Conservation (phyloP, 2,329 filamentous ascomycete genomes). For the Apiospora sp. region DNA sequence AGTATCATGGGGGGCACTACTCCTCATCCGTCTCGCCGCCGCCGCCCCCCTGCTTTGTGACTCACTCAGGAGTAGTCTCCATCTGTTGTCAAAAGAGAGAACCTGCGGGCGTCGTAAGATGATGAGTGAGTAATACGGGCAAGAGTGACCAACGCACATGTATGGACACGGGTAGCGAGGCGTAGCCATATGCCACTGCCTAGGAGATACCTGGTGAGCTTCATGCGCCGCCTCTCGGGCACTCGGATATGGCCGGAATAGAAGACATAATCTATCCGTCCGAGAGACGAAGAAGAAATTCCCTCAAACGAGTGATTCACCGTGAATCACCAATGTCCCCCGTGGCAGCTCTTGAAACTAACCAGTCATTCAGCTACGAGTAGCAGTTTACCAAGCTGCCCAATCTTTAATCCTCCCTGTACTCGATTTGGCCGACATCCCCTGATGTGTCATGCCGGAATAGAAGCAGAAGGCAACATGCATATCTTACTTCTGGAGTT, state of each 20-base stretch:
- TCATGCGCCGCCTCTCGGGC: not conserved
- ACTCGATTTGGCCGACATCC: not conserved
- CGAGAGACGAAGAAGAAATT: not conserved
- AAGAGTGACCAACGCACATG: not conserved
- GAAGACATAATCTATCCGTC: not conserved
- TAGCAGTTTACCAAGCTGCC: not conserved
- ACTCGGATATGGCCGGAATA: not conserved
- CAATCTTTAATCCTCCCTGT: not conserved
- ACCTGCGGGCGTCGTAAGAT: not conserved
- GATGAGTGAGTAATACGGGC: not conserved
- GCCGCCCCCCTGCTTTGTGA: not conserved
- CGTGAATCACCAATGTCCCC: not conserved
- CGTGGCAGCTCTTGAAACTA: not conserved
- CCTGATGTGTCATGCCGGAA: not conserved
- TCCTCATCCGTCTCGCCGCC: not conserved
- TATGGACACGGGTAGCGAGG: not conserved
- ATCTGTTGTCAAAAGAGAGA: not conserved
- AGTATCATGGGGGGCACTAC: not conserved
- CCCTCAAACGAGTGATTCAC: not conserved
- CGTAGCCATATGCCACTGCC: not conserved
- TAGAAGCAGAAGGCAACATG: not conserved
- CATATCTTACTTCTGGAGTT: not conserved
- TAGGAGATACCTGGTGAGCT: not conserved
- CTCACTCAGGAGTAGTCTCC: not conserved
- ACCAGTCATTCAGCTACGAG: not conserved